Conservation (phyloP, 139 green algal genomes). For the Trebouxia sp. region DNA sequence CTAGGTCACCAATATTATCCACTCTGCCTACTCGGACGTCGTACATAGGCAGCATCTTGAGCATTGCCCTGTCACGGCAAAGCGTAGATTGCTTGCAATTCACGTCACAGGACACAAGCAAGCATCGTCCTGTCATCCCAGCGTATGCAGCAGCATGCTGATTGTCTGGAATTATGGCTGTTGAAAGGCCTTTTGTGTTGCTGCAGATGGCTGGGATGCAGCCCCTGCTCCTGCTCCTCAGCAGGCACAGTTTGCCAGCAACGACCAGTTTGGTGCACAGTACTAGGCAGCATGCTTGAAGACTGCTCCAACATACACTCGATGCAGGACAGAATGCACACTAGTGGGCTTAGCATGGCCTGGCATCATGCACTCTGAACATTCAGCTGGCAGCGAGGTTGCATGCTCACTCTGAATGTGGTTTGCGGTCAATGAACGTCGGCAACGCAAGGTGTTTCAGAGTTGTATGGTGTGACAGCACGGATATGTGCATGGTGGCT, state of each 20-base stretch:
- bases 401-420: neutral
- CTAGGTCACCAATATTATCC: no score
- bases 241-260: constrained; percentile 26
- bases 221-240: constrained; percentile 31
- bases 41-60: neutral
- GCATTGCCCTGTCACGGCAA: no score
- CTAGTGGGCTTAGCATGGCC: neutral
- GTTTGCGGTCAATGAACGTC: constrained; percentile 14
- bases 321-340: neutral
- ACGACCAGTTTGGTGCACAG: constrained; percentile 8
- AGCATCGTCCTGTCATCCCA: neutral
- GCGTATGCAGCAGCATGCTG: neutral
- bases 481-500: neutral
- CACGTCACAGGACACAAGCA: neutral
- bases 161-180: neutral
- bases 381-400: constrained; percentile 2
- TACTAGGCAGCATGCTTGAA: neutral
- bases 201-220: constrained; percentile 34
- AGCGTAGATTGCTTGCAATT: neutral
- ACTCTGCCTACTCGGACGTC: neutral
- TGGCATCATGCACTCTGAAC: neutral
- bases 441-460: no score
- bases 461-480: neutral
- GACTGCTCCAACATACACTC: no score
- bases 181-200: no score